These are phyloP conservation scores for Austropuccinia psidii DNA, from an alignment of 1,284 basidiomycete genomes.

Conservation along the genomic window DNA sequence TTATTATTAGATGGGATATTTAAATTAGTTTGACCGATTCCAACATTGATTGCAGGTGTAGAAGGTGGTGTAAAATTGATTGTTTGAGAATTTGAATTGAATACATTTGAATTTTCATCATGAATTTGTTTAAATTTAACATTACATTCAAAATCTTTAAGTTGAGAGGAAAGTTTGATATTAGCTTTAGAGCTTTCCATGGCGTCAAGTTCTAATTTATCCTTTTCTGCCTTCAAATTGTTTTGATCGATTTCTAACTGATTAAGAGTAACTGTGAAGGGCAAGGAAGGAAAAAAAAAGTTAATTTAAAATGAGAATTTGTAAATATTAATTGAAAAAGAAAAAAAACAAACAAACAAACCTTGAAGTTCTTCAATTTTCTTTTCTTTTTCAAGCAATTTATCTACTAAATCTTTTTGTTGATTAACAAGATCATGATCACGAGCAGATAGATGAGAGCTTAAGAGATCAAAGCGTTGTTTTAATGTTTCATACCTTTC, in stretches of 20 bases:
- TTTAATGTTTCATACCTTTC: constrained; percentile 45
- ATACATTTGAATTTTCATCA: neutral
- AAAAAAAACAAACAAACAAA: constrained; percentile 42
- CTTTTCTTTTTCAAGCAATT: constrained; percentile 70
- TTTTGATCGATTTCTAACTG: constrained; percentile 31
- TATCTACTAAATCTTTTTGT: constrained; percentile 51
- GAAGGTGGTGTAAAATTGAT: constrained; percentile 23
- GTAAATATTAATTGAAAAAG: too few relatives aligned
- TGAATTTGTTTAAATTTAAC: constrained; percentile 31
- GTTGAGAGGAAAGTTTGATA: constrained; percentile 36
- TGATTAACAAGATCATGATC: constrained; percentile 57
- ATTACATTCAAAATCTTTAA: constrained; percentile 39
- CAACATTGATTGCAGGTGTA: neutral
- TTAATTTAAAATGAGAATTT: too few relatives aligned
- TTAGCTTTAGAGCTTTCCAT: constrained; percentile 38
- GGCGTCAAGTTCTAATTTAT: constrained; percentile 20
- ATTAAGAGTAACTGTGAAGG: too few relatives aligned
- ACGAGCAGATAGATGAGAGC: constrained; percentile 47
- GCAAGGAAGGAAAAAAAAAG: too few relatives aligned
- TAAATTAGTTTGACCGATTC: neutral
- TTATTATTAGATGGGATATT: neutral
- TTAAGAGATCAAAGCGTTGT: neutral
- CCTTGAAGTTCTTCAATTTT: constrained; percentile 65
- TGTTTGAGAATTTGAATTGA: neutral
- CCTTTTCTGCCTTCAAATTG: constrained; percentile 2